Evolutionary conservation across 1,139 yeast species (phyloP).

Genomic region (Saccharomyces uvarum): DNA sequence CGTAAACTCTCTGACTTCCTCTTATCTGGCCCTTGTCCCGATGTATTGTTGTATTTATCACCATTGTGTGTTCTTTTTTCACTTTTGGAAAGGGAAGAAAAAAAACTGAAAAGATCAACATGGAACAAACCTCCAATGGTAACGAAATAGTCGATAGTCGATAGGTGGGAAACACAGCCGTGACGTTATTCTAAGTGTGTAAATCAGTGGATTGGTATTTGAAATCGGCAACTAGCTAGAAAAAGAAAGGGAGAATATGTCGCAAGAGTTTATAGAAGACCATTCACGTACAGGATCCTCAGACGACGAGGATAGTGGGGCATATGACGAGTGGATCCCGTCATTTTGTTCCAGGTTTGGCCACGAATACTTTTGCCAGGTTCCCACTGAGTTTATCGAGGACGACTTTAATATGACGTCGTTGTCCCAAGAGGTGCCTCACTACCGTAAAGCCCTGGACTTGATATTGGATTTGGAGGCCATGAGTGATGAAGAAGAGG

Average conservation of each 20-base stretch:
- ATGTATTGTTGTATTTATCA: not conserved
- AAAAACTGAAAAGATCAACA: not conserved
- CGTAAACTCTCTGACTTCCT: not conserved
- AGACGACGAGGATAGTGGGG: conserved; percentile 29
- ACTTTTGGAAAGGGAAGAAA: not conserved
- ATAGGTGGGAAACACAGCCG: not conserved
- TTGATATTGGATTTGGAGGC: conserved; percentile 85
- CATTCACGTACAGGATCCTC: conserved; percentile 18
- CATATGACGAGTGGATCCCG: conserved; percentile 73
- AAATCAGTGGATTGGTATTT: not conserved
- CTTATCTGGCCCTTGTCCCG: not conserved
- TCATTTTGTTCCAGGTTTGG: conserved; percentile 83
- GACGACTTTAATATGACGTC: conserved; percentile 96
- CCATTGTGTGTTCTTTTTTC: not conserved
- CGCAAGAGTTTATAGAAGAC: conserved; percentile 19
- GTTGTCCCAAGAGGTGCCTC: conserved; percentile 74
- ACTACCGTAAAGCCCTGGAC: conserved; percentile 85
- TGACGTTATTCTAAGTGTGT: not conserved
- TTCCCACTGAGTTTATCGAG: conserved; percentile 85
- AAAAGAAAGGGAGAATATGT: not conserved
- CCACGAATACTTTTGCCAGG: conserved; percentile 90
- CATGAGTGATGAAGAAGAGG: conserved; percentile 37
- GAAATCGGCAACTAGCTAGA: not conserved
- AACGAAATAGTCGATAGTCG: not conserved
- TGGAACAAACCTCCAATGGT: conserved; percentile 11